Conservation (phyloP, 1,139 yeast species). For the Taphrina confusa region DNA sequence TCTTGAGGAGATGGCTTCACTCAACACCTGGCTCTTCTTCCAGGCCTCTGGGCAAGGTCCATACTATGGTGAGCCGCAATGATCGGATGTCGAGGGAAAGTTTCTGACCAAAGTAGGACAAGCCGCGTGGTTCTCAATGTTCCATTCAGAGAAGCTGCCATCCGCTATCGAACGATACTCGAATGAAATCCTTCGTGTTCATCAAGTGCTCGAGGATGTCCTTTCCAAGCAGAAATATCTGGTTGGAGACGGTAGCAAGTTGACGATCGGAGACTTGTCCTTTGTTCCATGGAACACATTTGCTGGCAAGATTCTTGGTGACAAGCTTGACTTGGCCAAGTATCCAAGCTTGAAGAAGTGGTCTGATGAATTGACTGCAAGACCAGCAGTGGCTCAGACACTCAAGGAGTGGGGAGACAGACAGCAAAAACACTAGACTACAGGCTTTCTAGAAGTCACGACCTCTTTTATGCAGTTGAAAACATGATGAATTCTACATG, state of each 20-base stretch:
- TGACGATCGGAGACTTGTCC: slow-evolving; percentile 35
- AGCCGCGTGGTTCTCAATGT: slow-evolving; percentile 88
- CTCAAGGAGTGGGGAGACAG: slow-evolving; percentile 22
- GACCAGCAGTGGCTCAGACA: slow-evolving; percentile 26
- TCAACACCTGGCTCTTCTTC: slow-evolving; percentile 80
- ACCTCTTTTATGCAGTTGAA: too few relatives aligned
- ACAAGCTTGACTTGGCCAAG: slow-evolving; percentile 18
- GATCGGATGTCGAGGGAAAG: too few relatives aligned
- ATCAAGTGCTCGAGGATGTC: slow-evolving; percentile 93
- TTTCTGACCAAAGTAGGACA: slow-evolving; percentile 59
- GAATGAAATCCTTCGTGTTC: slow-evolving; percentile 90
- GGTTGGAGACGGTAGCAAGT: slow-evolving; percentile 34
- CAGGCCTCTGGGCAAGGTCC: slow-evolving; percentile 81
- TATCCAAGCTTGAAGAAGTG: slow-evolving; percentile 23
- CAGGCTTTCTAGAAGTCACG: too few relatives aligned
- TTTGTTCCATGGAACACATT: slow-evolving; percentile 35
- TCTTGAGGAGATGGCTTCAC: slow-evolving; percentile 80
- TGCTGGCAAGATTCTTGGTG: slow-evolving; percentile 27
- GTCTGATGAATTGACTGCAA: slow-evolving; percentile 16
- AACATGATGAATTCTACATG: too few relatives aligned
- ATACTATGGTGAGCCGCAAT: slow-evolving; percentile 12
- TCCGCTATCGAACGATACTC: slow-evolving; percentile 89
- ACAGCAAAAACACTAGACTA: background rate
- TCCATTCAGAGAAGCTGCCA: slow-evolving; percentile 83
- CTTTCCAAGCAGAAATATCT: slow-evolving; percentile 87